These are phyloP conservation scores for Solanum verrucosum DNA, from an alignment of 257 asterid genomes.

Conservation along the genomic window DNA sequence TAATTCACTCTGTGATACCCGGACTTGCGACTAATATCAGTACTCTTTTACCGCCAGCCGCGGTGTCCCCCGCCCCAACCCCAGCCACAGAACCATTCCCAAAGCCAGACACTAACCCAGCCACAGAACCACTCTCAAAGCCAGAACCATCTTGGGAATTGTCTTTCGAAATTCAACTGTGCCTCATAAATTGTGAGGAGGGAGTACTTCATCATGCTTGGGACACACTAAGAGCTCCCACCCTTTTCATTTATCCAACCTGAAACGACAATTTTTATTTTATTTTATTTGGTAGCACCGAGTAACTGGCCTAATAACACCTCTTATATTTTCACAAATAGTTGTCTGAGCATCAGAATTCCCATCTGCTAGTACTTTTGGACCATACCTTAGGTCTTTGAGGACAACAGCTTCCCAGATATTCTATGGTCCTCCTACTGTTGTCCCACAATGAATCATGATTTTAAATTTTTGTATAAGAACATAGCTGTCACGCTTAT, in stretches of 20 bases:
- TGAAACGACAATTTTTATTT: not conserved
- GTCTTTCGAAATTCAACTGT: too few species aligned
- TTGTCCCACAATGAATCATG: not conserved
- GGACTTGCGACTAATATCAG: constrained; percentile 4
- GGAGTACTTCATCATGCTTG: not conserved
- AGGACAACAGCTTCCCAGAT: not conserved
- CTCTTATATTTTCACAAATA: not conserved
- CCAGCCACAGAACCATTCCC: not conserved
- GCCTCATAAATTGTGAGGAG: too few species aligned
- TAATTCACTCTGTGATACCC: constrained; percentile 29
- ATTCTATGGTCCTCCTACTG: not conserved
- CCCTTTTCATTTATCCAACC: not conserved
- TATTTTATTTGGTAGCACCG: not conserved
- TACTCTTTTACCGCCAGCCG: not conserved
- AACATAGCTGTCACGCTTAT: not conserved
- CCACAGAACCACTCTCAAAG: not conserved
- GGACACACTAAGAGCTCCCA: not conserved
- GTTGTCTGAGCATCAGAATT: not conserved
- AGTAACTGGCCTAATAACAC: not conserved
- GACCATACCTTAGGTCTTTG: not conserved
- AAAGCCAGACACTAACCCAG: not conserved
- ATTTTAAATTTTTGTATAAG: not conserved
- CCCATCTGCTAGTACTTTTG: not conserved
- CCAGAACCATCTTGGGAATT: not conserved
- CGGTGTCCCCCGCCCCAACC: not conserved